Conservation (phyloP, 2,329 filamentous ascomycete genomes). For the Pseudodiploospora longispora region DNA sequence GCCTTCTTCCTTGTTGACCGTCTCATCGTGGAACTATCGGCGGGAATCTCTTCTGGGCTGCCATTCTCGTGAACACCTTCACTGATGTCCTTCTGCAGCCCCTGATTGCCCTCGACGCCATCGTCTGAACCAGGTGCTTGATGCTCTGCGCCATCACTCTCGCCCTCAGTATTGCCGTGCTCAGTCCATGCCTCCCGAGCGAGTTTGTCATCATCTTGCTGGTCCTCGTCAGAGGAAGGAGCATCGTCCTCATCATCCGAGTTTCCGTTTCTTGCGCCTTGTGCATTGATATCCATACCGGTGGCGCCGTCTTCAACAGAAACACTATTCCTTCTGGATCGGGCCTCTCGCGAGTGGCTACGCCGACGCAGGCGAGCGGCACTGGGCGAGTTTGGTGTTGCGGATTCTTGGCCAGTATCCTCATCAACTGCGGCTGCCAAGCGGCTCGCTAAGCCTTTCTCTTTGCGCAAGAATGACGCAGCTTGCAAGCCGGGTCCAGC, state of each 20-base stretch:
- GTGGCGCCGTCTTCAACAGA: conserved; percentile 10
- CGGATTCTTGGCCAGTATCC: conserved; percentile 11
- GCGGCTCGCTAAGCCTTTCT: conserved; percentile 5
- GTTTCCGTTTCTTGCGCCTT: neutral
- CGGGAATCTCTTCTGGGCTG: conserved; percentile 5
- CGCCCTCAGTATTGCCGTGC: conserved; percentile 21
- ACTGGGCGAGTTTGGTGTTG: conserved; percentile 20
- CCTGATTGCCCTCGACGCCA: neutral
- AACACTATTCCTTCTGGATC: conserved; percentile 19
- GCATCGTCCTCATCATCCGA: neutral
- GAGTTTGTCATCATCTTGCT: conserved; percentile 21
- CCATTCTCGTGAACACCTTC: neutral
- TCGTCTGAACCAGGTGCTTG: neutral
- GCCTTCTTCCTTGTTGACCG: conserved; percentile 37
- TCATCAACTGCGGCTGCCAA: conserved; percentile 11
- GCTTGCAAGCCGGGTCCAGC: conserved; percentile 4
- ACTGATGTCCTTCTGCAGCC: neutral
- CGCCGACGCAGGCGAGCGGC: conserved; percentile 17
- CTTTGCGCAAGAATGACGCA: conserved; percentile 8
- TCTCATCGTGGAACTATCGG: conserved; percentile 15
- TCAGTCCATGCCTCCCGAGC: conserved; percentile 28
- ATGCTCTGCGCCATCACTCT: conserved; percentile 7
- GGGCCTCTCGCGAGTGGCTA: conserved; percentile 18
- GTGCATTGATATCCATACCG: conserved; percentile 3
- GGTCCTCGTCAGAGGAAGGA: conserved; percentile 1